Evolutionary conservation across 2,329 filamentous ascomycete genomes (phyloP).

Genomic region (Periconia macrospinosa): DNA sequence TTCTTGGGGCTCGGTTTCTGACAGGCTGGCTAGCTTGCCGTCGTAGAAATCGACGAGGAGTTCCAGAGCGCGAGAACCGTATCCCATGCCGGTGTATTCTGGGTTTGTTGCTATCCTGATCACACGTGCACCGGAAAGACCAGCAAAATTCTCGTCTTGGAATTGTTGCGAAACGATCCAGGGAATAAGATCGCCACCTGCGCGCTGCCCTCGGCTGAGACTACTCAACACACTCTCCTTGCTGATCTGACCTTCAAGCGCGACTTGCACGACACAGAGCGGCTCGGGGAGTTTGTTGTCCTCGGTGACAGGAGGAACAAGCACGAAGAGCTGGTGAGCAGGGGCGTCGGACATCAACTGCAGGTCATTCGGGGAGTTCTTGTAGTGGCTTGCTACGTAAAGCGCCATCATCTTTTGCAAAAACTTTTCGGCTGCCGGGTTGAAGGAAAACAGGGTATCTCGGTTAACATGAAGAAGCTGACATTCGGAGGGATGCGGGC

Average conservation of each 20-base stretch:
- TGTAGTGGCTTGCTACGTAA: conserved; percentile 97
- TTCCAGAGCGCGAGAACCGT: conserved; percentile 84
- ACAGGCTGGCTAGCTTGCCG: conserved; percentile 83
- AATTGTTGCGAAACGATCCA: conserved; percentile 98
- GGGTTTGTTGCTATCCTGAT: conserved; percentile 97
- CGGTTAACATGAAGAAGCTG: conserved; percentile 93
- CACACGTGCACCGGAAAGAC: conserved; percentile 85
- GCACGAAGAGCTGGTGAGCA: conserved; percentile 92
- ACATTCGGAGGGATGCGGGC: conserved; percentile 87
- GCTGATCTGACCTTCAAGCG: conserved; percentile 93
- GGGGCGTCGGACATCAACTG: conserved; percentile 98
- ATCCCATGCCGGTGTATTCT: conserved; percentile 89
- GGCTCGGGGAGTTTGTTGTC: conserved; percentile 84
- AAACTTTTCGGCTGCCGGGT: conserved; percentile 95
- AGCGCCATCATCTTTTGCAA: conserved; percentile 97
- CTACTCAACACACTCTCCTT: conserved; percentile 88
- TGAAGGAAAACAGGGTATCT: conserved; percentile 97
- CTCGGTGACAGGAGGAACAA: conserved; percentile 83
- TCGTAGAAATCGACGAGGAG: conserved; percentile 92
- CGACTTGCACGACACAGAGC: conserved; percentile 90
- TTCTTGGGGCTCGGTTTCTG: conserved; percentile 66
- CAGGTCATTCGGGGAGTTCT: conserved; percentile 97
- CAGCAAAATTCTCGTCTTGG: conserved; percentile 95
- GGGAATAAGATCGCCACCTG: conserved; percentile 90
- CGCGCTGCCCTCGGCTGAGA: conserved; percentile 83